Conservation (phyloP, 1,284 basidiomycete species). For the Volvariella surrecta region DNA sequence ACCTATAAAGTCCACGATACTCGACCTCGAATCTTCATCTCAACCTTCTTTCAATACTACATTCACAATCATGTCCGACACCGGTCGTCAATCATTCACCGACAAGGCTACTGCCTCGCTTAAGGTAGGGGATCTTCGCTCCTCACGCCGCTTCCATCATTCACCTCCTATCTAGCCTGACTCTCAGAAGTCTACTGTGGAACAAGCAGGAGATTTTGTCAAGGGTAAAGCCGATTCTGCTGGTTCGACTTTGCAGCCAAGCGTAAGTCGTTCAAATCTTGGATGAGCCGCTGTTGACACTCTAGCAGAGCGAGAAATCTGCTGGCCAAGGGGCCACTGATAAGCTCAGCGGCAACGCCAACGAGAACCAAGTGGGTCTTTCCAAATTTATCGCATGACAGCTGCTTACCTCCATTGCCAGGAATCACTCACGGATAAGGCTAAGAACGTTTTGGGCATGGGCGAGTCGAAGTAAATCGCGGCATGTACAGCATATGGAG, state of each 20-base stretch:
- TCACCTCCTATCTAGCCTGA: conserved; percentile 29
- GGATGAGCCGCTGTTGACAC: neutral
- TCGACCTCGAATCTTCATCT: too few species aligned
- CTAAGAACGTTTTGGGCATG: conserved; percentile 42
- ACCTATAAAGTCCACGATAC: too few species aligned
- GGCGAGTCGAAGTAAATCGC: conserved; percentile 20
- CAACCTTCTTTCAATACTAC: neutral
- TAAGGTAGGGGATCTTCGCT: conserved; percentile 24
- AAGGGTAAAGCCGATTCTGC: conserved; percentile 34
- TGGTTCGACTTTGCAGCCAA: conserved; percentile 33
- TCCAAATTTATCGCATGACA: neutral
- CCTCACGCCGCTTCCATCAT: neutral
- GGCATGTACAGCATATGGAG: conserved; percentile 4
- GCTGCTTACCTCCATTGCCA: conserved; percentile 11
- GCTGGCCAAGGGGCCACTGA: conserved; percentile 34
- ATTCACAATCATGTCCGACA: conserved; percentile 31
- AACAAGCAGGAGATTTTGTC: conserved; percentile 45
- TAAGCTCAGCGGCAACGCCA: conserved; percentile 32
- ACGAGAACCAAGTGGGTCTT: conserved; percentile 24
- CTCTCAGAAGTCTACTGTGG: conserved; percentile 43
- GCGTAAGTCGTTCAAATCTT: conserved; percentile 18
- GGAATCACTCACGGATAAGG: conserved; percentile 37
- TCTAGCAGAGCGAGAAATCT: conserved; percentile 36
- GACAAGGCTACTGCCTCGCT: conserved; percentile 40
- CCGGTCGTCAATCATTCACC: conserved; percentile 40